Evolutionary conservation across 257 asterid species (phyloP), one percentile per base, ranked within the genome.

Genomic region (Solanum tarijense): DNA sequence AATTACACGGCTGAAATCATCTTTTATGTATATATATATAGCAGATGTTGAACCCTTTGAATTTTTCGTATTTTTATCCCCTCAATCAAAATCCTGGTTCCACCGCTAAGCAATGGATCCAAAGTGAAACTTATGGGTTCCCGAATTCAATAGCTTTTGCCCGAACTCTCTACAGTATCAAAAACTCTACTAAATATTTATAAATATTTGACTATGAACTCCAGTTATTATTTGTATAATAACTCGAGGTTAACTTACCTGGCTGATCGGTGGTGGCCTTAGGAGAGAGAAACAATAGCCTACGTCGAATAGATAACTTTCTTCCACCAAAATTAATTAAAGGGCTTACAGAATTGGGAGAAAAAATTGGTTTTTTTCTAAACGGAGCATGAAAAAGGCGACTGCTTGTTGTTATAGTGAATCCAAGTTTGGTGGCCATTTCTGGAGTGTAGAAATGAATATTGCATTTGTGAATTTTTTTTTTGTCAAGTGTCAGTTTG

Each of bases 241-340:
- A 55, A 52, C n/a, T 52, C 65, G 65, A 55, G n/a, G 10, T 55
- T 55, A 23, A 41, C 48, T 83, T 85, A 95, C 99, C 99, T 93
- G 95, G 95, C 90, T 95, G 95, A 87, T 96, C 99, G 86, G 95
- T 90, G n/a, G 98, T 89, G 86, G 99, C 96, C 90, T 90, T 93
- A 8, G 98, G 94, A 68, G 94, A 87, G 34, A 93, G 71, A 88
- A 93, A 78, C 81, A 94, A 86, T 43, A 94, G 58, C 36, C 90
- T 89, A 38, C 94, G 95, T 12, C 86, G 90, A 84, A 89, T 48
- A 23, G 86, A 72, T 55, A 91, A 58, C 75, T 89, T 91, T 35
- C 84, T 87, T 41, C 92, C 90, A 86, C 85, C 66, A 55, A 92
- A 91, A 35, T 88, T 90, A 88, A 91, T 43, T n/a, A 58, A 58